phyloP scores from a whole-genome alignment of 768 basidiomycete genomes.

The Coprinellus aureogranulatus region DNA sequence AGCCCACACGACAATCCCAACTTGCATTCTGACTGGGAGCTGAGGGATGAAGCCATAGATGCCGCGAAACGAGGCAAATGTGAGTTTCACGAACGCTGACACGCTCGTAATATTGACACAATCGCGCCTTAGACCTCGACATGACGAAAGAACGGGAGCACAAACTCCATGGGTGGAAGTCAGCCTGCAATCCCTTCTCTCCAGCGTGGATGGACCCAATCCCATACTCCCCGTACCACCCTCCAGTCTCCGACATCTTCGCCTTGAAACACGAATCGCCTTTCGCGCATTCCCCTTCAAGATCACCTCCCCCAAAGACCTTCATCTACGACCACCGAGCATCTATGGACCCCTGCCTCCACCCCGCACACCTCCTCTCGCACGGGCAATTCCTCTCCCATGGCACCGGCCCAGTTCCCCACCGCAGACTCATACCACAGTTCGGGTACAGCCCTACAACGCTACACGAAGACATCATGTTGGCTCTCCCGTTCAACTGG shows the following conservation, averaged over 20 bases:
- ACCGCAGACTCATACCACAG: conserved; percentile 41
- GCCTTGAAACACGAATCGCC: conserved; percentile 15
- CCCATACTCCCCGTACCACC: conserved; percentile 15
- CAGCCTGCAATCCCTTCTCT: conserved; percentile 35
- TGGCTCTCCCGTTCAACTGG: conserved; percentile 47
- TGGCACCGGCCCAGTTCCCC: conserved; percentile 41
- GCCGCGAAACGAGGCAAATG: conserved; percentile 38
- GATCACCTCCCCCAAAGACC: conserved; percentile 22
- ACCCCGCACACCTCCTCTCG: conserved; percentile 34
- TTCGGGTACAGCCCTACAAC: conserved; percentile 49
- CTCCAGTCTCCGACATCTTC: conserved; percentile 12
- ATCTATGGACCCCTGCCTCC: conserved; percentile 47
- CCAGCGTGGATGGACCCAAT: conserved; percentile 28
- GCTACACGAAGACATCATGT: conserved; percentile 54
- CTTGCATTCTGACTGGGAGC: conserved; percentile 33
- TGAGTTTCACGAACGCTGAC: conserved; percentile 18
- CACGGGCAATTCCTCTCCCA: conserved; percentile 56
- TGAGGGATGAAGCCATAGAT: conserved; percentile 31
- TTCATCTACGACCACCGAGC: conserved; percentile 46
- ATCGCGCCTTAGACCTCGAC: conserved; percentile 32
- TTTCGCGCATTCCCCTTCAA: conserved; percentile 10
- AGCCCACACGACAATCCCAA: conserved; percentile 51
- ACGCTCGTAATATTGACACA: background rate
- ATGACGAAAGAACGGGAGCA: conserved; percentile 27
- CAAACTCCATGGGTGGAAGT: conserved; percentile 35